Percentiles rank a stretch among this genome's conserved stretches.
Evolutionary conservation across 73 alveolate genomes (phyloP).

Genomic region (Paramecium pentaurelia): DNA sequence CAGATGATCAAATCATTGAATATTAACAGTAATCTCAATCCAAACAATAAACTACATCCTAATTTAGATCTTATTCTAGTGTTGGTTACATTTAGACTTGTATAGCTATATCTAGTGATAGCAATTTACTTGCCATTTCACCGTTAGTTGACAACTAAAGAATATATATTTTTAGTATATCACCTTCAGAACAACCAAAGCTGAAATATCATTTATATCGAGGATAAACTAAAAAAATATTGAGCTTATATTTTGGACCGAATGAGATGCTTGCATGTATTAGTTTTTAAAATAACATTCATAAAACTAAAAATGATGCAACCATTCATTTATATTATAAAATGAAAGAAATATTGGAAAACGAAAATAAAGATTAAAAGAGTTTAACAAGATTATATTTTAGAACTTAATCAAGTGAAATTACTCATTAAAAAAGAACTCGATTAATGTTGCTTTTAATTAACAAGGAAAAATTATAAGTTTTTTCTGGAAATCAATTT

Average conservation of each 20-base stretch:
- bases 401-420: background rate
- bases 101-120: background rate
- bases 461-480: background rate
- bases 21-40: background rate
- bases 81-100: background rate
- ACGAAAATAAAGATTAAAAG: background rate
- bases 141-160: background rate
- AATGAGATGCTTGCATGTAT: background rate
- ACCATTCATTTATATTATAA: background rate
- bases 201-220: background rate
- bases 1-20: background rate
- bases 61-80: background rate
- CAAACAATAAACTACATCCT: background rate
- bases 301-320: background rate
- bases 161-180: background rate
- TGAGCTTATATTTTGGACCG: background rate
- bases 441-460: background rate
- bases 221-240: background rate
- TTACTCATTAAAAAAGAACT: background rate
- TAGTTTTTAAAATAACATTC: background rate
- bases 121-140: background rate
- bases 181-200: background rate
- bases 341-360: background rate
- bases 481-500: background rate
- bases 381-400: background rate